A percentile compares a stretch with the other conserved stretches of the same genome.
Conservation (phyloP, 1,139 yeast genomes). For the Saccharomycopsis hybrid region DNA sequence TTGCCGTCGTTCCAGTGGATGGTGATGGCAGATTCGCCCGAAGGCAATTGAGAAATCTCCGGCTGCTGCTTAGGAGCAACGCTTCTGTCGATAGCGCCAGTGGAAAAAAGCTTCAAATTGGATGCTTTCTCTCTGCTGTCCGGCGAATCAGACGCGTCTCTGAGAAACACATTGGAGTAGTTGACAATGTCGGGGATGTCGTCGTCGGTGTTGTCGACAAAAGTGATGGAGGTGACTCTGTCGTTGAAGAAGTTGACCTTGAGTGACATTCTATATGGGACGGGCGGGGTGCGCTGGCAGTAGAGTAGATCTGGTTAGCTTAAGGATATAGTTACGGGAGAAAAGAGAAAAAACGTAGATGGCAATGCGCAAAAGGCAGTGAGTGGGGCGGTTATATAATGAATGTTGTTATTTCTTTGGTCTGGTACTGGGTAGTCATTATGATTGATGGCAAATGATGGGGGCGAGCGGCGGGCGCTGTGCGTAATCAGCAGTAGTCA, state of each 20-base stretch:
- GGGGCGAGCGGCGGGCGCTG: too few species aligned
- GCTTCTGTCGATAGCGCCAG: conserved; percentile 39
- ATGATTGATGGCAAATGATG: too few species aligned
- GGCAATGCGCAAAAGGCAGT: too few species aligned
- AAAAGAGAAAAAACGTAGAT: too few species aligned
- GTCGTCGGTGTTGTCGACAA: conserved; percentile 16
- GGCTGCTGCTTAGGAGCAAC: conserved; percentile 29
- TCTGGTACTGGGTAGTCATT: too few species aligned
- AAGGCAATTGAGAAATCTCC: conserved; percentile 24
- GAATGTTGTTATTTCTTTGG: too few species aligned
- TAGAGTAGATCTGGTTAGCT: too few species aligned
- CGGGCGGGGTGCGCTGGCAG: too few species aligned
- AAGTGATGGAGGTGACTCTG: conserved; percentile 19
- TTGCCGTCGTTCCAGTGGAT: conserved; percentile 59
- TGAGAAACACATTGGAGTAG: conserved; percentile 50
- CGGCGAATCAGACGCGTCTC: conserved; percentile 55
- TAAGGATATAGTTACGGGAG: too few species aligned
- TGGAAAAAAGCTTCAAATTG: conserved; percentile 60
- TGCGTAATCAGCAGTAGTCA: too few species aligned
- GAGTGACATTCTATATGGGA: conserved; percentile 4
- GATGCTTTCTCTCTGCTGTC: conserved; percentile 50
- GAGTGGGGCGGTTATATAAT: too few species aligned
- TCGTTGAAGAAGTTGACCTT: conserved; percentile 21
- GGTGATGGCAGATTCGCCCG: conserved; percentile 32
- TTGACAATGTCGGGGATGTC: conserved; percentile 29